Evolutionary conservation across 1,284 basidiomycete species (phyloP).

Genomic region (Sparassis latifolia): DNA sequence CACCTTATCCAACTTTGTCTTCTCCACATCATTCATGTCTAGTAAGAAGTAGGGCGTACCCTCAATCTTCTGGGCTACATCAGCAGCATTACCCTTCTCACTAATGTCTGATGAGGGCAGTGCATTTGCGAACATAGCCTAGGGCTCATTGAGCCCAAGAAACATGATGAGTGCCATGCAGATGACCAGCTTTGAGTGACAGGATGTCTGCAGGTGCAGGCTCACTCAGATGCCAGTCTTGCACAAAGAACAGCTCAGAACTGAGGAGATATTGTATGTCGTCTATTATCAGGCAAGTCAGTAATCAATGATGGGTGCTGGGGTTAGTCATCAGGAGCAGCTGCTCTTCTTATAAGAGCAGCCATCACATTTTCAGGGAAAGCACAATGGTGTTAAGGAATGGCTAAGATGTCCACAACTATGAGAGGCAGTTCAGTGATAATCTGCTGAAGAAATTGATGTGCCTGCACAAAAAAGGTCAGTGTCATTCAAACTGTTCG

Average conservation of each 20-base stretch:
- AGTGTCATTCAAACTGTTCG: too few species aligned
- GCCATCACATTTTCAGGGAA: conserved; percentile 59
- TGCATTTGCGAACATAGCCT: conserved; percentile 33
- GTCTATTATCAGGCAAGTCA: conserved; percentile 49
- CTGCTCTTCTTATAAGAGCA: conserved; percentile 66
- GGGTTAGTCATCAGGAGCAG: conserved; percentile 43
- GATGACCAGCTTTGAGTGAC: conserved; percentile 56
- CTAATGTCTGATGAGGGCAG: conserved; percentile 60
- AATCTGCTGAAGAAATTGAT: conserved; percentile 71
- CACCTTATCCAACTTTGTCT: conserved; percentile 37
- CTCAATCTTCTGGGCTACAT: conserved; percentile 51
- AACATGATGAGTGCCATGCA: conserved; percentile 58
- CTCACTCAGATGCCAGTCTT: conserved; percentile 49
- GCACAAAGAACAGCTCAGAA: conserved; percentile 54
- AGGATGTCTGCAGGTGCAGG: conserved; percentile 34
- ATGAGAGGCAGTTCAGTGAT: conserved; percentile 81
- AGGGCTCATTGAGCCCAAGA: conserved; percentile 76
- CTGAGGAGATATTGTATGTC: conserved; percentile 45
- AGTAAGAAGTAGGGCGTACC: conserved; percentile 79
- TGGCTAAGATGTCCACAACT: conserved; percentile 67
- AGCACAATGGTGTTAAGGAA: conserved; percentile 66
- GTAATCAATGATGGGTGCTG: conserved; percentile 20
- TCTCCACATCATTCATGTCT: conserved; percentile 55
- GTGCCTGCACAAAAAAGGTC: conserved; percentile 10
- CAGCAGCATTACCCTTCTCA: conserved; percentile 27